phyloP scores from a whole-genome alignment of 805 yeast genomes.

The Metschnikowia lochheadii region DNA sequence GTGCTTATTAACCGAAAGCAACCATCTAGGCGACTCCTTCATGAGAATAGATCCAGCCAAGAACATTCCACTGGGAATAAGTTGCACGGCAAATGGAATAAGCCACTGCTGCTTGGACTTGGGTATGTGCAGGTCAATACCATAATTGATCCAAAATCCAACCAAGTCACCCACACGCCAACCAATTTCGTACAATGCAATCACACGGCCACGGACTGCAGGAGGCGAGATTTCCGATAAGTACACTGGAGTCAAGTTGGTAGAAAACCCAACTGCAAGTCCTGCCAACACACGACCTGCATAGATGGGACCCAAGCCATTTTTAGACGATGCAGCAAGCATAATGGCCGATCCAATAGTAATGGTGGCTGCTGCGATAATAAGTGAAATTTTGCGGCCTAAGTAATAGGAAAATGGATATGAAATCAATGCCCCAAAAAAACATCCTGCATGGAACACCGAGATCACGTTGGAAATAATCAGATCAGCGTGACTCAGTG shows the following conservation, averaged over 20 bases:
- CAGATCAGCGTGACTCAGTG: conserved; percentile 17
- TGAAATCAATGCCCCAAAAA: conserved; percentile 36
- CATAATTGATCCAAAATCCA: conserved; percentile 37
- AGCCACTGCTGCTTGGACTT: conserved; percentile 31
- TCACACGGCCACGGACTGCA: conserved; percentile 31
- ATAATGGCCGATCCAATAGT: conserved; percentile 36
- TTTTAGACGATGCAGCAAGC: conserved; percentile 26
- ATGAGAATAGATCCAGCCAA: conserved; percentile 29
- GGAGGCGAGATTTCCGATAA: conserved; percentile 35
- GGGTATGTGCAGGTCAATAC: conserved; percentile 26
- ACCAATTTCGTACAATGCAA: conserved; percentile 32
- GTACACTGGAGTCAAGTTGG: conserved; percentile 36
- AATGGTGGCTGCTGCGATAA: conserved; percentile 29
- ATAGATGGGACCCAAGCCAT: conserved; percentile 34
- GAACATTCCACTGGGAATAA: conserved; percentile 35
- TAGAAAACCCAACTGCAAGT: conserved; percentile 32
- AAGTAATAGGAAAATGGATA: conserved; percentile 34
- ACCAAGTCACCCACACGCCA: conserved; percentile 39
- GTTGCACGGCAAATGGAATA: conserved; percentile 38
- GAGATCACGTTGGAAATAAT: conserved; percentile 34
- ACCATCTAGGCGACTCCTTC: conserved; percentile 38
- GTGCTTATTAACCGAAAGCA: conserved; percentile 26
- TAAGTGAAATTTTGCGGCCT: conserved; percentile 31
- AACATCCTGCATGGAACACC: conserved; percentile 39
- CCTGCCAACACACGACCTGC: conserved; percentile 37